Conservation (phyloP, 1,284 basidiomycete genomes). For the Bjerkandera adusta region DNA sequence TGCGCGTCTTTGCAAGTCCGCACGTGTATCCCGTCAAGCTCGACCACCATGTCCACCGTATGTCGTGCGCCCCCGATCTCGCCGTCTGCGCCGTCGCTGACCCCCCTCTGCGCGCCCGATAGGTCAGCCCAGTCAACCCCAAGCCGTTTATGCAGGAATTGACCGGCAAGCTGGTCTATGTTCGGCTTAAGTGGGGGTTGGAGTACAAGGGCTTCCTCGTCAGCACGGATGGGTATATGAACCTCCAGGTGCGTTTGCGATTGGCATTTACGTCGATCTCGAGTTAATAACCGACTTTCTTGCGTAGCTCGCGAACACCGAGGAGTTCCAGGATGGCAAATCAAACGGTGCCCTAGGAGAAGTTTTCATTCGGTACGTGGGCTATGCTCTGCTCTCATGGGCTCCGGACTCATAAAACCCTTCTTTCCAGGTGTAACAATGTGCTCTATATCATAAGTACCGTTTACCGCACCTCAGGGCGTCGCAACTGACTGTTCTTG, state of each 20-base stretch:
- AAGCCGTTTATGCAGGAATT: constrained; percentile 99
- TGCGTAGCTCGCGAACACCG: constrained; percentile 92
- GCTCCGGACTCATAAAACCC: too few species aligned
- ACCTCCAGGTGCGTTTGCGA: constrained; percentile 82
- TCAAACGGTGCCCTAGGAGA: constrained; percentile 96
- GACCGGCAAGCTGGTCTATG: constrained; percentile 95
- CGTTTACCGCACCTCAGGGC: constrained; percentile 15
- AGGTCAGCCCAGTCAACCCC: constrained; percentile 95
- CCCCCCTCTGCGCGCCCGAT: constrained; percentile 13
- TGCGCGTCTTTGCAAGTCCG: constrained; percentile 51
- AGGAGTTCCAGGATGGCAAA: constrained; percentile 96
- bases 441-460: constrained; percentile 90
- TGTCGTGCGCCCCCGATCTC: constrained; percentile 21
- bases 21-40: constrained; percentile 37
- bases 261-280: constrained; percentile 6
- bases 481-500: constrained; percentile 29
- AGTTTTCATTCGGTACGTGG: constrained; percentile 90
- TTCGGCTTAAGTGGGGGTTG: constrained; percentile 97
- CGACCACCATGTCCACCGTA: constrained; percentile 58
- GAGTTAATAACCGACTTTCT: constrained; percentile 9
- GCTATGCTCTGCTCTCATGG: not conserved
- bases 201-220: constrained; percentile 99
- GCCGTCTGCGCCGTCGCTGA: constrained; percentile 17
- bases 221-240: constrained; percentile 99
- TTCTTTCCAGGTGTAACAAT: constrained; percentile 71